A percentile compares a stretch with the other conserved stretches of the same genome.
These are phyloP conservation scores for Boletus sp. DNA, from an alignment of 768 basidiomycete genomes.

Conservation along the genomic window DNA sequence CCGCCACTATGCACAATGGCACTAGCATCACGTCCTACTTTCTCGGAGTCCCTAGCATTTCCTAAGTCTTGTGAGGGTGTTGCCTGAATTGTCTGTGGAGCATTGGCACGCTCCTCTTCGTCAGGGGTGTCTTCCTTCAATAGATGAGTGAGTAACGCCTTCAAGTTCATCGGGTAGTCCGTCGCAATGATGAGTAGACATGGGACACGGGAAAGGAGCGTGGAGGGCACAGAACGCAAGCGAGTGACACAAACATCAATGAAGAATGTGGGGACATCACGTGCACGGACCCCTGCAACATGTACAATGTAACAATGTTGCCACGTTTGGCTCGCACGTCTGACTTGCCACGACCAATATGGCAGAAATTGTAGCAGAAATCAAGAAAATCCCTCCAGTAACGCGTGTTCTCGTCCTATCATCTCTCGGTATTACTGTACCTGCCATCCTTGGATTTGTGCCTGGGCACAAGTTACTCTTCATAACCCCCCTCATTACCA, in stretches of 20 bases:
- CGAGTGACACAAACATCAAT: not conserved
- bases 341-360: constrained; percentile 26
- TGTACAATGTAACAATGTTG: no score
- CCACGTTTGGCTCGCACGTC: not conserved
- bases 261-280: not conserved
- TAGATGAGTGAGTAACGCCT: constrained; percentile 1
- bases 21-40: not conserved
- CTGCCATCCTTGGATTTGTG: constrained; percentile 53
- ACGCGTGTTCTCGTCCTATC: constrained; percentile 68
- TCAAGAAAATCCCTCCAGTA: constrained; percentile 80
- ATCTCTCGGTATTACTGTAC: constrained; percentile 55
- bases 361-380: constrained; percentile 52
- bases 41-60: not conserved
- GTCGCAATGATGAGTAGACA: constrained; percentile 1
- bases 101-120: constrained; percentile 7
- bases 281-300: constrained; percentile 1
- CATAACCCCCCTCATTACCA: constrained; percentile 40
- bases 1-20: not conserved
- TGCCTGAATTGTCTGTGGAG: not conserved
- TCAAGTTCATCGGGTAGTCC: constrained; percentile 14
- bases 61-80: not conserved
- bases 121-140: constrained; percentile 14
- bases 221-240: no score
- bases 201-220: constrained; percentile 1
- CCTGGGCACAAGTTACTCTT: constrained; percentile 55